Evolutionary conservation across 139 green algal genomes (phyloP), one percentile per base, ranked within the genome.

Genomic region (Chlamydomonas asymmetrica): DNA sequence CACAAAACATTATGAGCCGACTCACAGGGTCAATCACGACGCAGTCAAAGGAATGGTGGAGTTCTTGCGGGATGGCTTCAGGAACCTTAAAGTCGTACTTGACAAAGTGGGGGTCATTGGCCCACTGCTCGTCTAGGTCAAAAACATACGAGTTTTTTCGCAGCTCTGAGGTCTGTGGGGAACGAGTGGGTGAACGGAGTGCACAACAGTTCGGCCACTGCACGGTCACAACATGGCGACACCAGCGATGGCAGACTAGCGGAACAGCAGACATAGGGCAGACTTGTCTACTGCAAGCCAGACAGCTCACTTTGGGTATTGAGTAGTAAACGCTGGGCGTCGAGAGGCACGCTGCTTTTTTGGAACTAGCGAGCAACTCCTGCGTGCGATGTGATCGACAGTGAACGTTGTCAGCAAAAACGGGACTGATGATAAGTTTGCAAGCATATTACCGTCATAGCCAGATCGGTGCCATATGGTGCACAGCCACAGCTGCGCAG

Each of bases 81-180:
- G 88, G 88, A 4, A 80, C 74, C 63, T 90, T 87, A 81, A 88
- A 94, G 82, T 94, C 88, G 78, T 92, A 94, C 32, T 79, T 73
- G 50, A 88, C 80, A 69, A 84, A 94, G 35, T 87, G 72, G 27
- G 80, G 83, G 27, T 91, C 78, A 18, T 82, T 81, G 16, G 67
- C 37, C 83, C 83, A 94, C 80, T 93, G 84, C 45, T 86, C 70
- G 68, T 94, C 90, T 10, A 91, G 82, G 74, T 93, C 88, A 57
- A 93, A 84, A 25, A 92, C 59, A 40, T 62, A 82, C 72, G 74
- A 86, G 41, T 74, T 50, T 23, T 72, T 62, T 10, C 73, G 64
- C 38, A 90, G 4, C 2, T 75, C 54, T 22, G 62, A 82, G n/a
- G n/a, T 75, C 73, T 87, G 72, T n/a, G n/a, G n/a, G n/a, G n/a